phyloP scores from a whole-genome alignment of 75 land plant species.

The Picea sitchensis region DNA sequence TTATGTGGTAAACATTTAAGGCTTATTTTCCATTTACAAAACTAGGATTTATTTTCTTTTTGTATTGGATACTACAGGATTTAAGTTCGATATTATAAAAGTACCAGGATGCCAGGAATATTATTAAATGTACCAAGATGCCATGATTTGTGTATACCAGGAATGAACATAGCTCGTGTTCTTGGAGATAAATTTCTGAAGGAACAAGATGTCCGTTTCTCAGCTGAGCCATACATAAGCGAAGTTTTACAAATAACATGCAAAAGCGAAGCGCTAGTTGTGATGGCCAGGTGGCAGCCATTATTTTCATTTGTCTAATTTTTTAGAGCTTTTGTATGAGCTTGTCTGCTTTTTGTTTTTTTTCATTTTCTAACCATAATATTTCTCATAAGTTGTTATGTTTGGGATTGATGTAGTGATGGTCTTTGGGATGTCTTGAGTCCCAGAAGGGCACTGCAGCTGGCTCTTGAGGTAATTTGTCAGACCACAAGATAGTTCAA shows the following conservation, averaged over 20 bases:
- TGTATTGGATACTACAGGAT: background rate
- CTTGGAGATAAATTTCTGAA: constrained; percentile 96
- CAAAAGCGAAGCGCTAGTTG: constrained; percentile 53
- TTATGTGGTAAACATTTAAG: constrained; percentile 57
- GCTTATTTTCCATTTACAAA: background rate
- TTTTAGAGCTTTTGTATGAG: background rate
- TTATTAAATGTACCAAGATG: background rate
- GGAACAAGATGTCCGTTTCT: constrained; percentile 76
- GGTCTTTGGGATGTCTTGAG: constrained; percentile 98
- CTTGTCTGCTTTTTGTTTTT: background rate
- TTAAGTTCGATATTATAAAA: background rate
- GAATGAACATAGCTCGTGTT: constrained; percentile 85
- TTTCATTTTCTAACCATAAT: background rate
- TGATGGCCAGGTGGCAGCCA: constrained; percentile 72
- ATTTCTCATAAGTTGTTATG: background rate
- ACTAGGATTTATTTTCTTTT: background rate
- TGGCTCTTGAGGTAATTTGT: constrained; percentile 68
- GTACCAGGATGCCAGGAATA: background rate
- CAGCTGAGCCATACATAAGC: constrained; percentile 90
- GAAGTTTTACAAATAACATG: constrained; percentile 49
- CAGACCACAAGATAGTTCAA: background rate
- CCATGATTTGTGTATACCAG: constrained; percentile 26
- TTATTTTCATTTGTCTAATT: background rate
- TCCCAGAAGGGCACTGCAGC: constrained; percentile 60
- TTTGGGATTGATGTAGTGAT: constrained; percentile 56